These are phyloP conservation scores for Brassica juncea DNA, from an alignment of 345 rosid genomes.

Conservation along the genomic window DNA sequence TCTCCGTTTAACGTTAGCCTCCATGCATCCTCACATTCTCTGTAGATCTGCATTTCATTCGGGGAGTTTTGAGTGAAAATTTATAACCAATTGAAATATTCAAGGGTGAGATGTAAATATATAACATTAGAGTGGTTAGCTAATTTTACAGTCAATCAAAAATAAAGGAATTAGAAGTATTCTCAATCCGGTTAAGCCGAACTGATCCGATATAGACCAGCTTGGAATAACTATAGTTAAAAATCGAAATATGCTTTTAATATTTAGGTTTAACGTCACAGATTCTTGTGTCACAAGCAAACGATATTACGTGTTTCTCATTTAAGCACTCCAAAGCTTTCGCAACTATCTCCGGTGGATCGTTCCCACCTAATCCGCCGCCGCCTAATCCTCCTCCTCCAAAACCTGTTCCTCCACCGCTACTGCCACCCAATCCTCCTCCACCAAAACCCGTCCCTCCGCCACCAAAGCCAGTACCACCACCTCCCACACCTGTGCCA, in stretches of 20 bases:
- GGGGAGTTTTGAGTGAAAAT: neutral
- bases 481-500: conserved; percentile 10
- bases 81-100: neutral
- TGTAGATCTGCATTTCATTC: conserved; percentile 57
- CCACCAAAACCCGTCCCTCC: conserved; percentile 20
- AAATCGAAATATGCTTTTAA: neutral
- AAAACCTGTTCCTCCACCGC: conserved; percentile 14
- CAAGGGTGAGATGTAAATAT: neutral
- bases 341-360: conserved; percentile 59
- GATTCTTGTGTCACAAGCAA: conserved; percentile 17
- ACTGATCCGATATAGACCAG: neutral
- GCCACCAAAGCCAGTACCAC: neutral
- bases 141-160: neutral
- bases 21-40: conserved; percentile 61
- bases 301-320: conserved; percentile 51
- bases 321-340: conserved; percentile 80
- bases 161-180: neutral
- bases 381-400: conserved; percentile 34
- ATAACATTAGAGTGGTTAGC: neutral
- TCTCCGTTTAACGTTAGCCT: conserved; percentile 70
- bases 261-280: neutral
- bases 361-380: conserved; percentile 32
- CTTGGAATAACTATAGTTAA: neutral
- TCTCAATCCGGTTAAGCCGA: too few relatives aligned
- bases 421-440: conserved; percentile 2